phyloP scores from a whole-genome alignment of 2,329 filamentous ascomycete genomes.

The Verticillium albo-atrum region DNA sequence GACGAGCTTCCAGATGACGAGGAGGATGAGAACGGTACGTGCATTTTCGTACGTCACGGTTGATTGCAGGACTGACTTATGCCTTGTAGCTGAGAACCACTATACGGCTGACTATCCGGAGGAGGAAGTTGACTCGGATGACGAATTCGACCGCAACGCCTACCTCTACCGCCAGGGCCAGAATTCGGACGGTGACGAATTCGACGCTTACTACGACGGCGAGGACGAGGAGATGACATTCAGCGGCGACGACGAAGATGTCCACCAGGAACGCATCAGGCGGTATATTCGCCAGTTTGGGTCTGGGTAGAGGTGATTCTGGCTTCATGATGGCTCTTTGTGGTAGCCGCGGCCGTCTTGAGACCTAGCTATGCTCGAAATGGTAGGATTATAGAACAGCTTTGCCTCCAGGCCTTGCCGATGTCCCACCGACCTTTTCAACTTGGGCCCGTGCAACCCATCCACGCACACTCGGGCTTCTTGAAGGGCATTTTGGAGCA shows the following conservation, averaged over 20 bases:
- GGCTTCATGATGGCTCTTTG: background rate
- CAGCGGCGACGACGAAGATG: conserved; percentile 29
- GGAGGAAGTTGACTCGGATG: conserved; percentile 69
- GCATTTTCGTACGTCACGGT: background rate
- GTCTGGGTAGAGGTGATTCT: background rate
- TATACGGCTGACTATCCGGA: conserved; percentile 79
- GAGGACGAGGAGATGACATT: conserved; percentile 4
- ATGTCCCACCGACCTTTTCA: too few relatives aligned
- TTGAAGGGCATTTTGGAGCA: too few relatives aligned
- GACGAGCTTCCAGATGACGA: conserved; percentile 56
- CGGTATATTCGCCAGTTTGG: conserved; percentile 14
- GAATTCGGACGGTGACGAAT: conserved; percentile 52
- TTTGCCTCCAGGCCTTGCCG: too few relatives aligned
- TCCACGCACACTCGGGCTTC: too few relatives aligned
- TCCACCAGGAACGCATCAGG: conserved; percentile 16
- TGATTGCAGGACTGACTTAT: background rate
- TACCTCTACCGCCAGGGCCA: conserved; percentile 51
- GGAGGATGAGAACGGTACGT: conserved; percentile 61
- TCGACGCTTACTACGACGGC: conserved; percentile 23
- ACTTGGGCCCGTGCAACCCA: too few relatives aligned
- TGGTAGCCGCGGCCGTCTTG: background rate
- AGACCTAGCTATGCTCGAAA: too few relatives aligned
- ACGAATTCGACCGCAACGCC: conserved; percentile 45
- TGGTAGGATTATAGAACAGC: too few relatives aligned
- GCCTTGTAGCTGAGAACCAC: conserved; percentile 63